Evolutionary conservation across 768 basidiomycete genomes (phyloP).

Genomic region (Auricularia auricula-judae): DNA sequence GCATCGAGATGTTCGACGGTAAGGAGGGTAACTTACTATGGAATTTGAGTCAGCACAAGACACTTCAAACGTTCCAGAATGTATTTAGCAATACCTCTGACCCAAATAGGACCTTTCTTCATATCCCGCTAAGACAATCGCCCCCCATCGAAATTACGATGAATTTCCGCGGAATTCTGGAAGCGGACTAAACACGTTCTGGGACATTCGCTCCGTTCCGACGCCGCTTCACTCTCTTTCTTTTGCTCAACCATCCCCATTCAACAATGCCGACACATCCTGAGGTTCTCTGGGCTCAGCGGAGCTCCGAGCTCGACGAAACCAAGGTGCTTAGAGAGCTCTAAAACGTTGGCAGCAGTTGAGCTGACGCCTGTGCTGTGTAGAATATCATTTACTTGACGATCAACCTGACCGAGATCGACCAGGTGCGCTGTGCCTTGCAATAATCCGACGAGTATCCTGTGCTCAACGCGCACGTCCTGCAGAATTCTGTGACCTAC

Average conservation of each 20-base stretch:
- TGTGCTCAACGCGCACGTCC: not conserved
- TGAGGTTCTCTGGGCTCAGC: conserved; percentile 92
- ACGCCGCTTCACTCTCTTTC: not conserved
- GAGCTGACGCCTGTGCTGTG: not conserved
- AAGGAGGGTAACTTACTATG: too few species aligned
- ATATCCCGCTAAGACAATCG: too few species aligned
- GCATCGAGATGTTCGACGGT: too few species aligned
- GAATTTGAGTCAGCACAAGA: too few species aligned
- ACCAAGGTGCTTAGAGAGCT: conserved; percentile 38
- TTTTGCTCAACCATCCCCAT: conserved; percentile 7
- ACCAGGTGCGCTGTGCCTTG: conserved; percentile 14
- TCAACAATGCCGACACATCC: conserved; percentile 47
- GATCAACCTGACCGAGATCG: conserved; percentile 70
- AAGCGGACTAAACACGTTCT: too few species aligned
- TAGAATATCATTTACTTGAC: conserved; percentile 86
- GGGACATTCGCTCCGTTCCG: too few species aligned
- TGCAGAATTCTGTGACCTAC: conserved; percentile 38
- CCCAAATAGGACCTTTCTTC: too few species aligned
- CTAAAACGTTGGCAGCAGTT: not conserved
- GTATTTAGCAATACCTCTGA: too few species aligned
- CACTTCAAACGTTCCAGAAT: too few species aligned
- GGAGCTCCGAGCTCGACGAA: conserved; percentile 54
- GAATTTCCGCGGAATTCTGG: too few species aligned
- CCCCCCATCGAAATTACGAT: too few species aligned
- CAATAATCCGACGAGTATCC: not conserved